phyloP scores from a whole-genome alignment of 768 basidiomycete genomes.

The Gelatoporia subvermispora region DNA sequence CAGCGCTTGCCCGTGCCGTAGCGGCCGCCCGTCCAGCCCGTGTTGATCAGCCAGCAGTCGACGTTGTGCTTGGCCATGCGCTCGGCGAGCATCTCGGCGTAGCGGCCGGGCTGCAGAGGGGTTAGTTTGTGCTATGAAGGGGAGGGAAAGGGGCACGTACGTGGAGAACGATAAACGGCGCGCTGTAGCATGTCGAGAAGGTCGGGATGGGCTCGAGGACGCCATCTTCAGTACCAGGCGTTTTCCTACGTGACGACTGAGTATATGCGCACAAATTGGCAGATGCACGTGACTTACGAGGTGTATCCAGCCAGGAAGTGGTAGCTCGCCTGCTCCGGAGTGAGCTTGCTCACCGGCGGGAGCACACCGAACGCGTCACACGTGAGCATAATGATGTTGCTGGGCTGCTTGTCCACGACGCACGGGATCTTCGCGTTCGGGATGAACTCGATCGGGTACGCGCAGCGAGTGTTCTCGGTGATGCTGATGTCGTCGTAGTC shows the following conservation, averaged over 20 bases:
- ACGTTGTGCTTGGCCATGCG: conserved; percentile 88
- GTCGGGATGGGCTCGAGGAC: conserved; percentile 98
- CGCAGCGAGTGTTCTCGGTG: conserved; percentile 99
- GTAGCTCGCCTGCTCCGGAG: conserved; percentile 93
- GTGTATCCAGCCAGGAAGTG: conserved; percentile 98
- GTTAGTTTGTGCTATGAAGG: background rate
- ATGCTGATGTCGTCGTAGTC: conserved; percentile 97
- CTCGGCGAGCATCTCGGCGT: conserved; percentile 95
- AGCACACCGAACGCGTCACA: conserved; percentile 99
- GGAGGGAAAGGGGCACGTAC: conserved; percentile 32
- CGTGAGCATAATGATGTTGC: conserved; percentile 94
- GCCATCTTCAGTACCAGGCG: conserved; percentile 98
- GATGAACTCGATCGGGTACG: conserved; percentile 98
- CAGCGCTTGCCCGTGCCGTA: conserved; percentile 92
- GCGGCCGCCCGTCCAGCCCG: conserved; percentile 93
- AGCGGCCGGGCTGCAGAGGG: conserved; percentile 70
- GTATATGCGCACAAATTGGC: conserved; percentile 12
- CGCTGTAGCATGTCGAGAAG: conserved; percentile 98
- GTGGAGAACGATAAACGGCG: conserved; percentile 99
- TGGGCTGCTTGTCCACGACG: conserved; percentile 79
- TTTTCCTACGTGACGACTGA: conserved; percentile 58
- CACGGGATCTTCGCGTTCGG: conserved; percentile 95
- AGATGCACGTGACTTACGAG: conserved; percentile 44
- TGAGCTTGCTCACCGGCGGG: conserved; percentile 90
- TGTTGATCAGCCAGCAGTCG: conserved; percentile 98